These are phyloP conservation scores for Vachellia pachyceras DNA, from an alignment of 306 rosid genomes.

Conservation along the genomic window DNA sequence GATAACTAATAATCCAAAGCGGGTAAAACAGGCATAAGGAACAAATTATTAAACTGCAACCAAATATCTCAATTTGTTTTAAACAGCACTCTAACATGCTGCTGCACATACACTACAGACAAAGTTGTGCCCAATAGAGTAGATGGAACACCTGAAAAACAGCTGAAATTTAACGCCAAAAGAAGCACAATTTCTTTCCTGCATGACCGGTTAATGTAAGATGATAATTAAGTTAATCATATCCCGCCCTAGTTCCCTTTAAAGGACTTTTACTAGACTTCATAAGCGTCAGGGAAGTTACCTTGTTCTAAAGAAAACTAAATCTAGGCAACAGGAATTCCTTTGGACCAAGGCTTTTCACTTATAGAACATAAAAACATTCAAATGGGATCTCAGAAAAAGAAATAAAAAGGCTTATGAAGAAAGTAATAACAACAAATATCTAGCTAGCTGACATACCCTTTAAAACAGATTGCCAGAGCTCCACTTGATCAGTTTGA, in stretches of 20 bases:
- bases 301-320: conserved; percentile 18
- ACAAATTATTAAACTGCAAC: background rate
- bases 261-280: background rate
- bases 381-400: conserved; percentile 17
- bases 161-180: background rate
- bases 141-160: background rate
- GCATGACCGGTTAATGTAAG: background rate
- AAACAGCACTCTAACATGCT: background rate
- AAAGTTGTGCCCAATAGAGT: background rate
- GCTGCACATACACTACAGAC: background rate
- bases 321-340: conserved; percentile 17
- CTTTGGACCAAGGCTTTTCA: background rate
- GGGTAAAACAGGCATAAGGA: background rate
- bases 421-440: conserved; percentile 12
- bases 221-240: background rate
- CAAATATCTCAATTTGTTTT: background rate
- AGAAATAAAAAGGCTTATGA: background rate
- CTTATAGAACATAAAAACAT: conserved; percentile 12
- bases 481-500: conserved; percentile 93
- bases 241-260: background rate
- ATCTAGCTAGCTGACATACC: conserved; percentile 57
- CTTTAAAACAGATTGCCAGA: conserved; percentile 81
- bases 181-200: background rate
- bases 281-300: background rate
- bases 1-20: background rate